A percentile compares a stretch with the other conserved stretches of the same genome.
phyloP scores from a whole-genome alignment of 331 rosid species.

The Pyracantha coccinea region DNA sequence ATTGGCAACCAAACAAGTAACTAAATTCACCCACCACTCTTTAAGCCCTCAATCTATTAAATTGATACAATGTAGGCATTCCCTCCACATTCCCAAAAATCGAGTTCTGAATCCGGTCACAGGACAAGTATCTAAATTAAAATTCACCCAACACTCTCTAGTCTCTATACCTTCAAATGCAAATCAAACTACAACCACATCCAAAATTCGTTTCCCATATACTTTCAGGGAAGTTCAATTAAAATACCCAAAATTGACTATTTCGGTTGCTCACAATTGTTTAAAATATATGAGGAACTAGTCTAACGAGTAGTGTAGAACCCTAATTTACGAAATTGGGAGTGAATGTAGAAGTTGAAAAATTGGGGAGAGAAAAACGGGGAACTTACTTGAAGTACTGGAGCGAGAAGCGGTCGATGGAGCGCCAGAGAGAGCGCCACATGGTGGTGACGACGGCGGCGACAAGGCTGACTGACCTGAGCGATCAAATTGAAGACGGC shows the following conservation, averaged over 20 bases:
- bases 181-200: background rate
- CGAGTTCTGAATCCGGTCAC: background rate
- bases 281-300: background rate
- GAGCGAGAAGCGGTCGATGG: conserved; percentile 80
- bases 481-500: background rate
- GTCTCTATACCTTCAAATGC: background rate
- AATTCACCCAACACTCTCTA: background rate
- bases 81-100: background rate
- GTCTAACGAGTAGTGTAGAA: background rate
- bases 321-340: background rate
- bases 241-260: background rate
- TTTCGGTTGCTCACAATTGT: background rate
- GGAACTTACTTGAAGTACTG: conserved; percentile 56
- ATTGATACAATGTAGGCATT: background rate
- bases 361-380: background rate
- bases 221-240: background rate
- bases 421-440: conserved; percentile 73
- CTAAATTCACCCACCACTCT: background rate
- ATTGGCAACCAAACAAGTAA: background rate
- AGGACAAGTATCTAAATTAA: background rate
- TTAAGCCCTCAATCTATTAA: background rate
- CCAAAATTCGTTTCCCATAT: background rate
- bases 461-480: background rate
- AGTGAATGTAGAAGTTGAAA: background rate
- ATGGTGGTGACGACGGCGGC: conserved; percentile 6